phyloP scores from a whole-genome alignment of 352 stramenopile species.

The Hyaloperonospora brassicae region DNA sequence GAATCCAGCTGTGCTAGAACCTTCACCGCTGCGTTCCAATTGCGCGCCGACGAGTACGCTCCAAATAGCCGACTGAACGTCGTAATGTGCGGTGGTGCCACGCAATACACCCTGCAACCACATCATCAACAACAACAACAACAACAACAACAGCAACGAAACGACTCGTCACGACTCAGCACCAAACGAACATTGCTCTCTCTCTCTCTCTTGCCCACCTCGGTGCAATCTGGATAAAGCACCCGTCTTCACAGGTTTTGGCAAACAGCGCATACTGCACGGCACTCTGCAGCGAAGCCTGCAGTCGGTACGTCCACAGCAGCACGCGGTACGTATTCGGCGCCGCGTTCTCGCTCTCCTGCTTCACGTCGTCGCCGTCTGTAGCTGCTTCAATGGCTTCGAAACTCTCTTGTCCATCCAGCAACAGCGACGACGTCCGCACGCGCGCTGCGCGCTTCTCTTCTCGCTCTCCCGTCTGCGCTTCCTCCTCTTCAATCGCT shows the following conservation, averaged over 20 bases:
- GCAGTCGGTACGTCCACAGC: slow-evolving; percentile 73
- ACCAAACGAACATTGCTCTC: background rate
- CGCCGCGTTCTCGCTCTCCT: slow-evolving; percentile 67
- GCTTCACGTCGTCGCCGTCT: slow-evolving; percentile 47
- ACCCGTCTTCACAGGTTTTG: slow-evolving; percentile 75
- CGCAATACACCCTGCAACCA: slow-evolving; percentile 56
- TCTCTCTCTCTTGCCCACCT: slow-evolving; percentile 25
- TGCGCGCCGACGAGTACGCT: slow-evolving; percentile 41
- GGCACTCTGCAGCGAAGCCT: slow-evolving; percentile 63
- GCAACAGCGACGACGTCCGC: slow-evolving; percentile 9
- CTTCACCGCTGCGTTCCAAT: slow-evolving; percentile 70
- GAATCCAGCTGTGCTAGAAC: slow-evolving; percentile 59
- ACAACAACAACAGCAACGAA: slow-evolving; percentile 6
- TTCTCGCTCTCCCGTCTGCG: slow-evolving; percentile 8
- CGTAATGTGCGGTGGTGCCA: slow-evolving; percentile 70
- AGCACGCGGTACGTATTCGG: slow-evolving; percentile 64
- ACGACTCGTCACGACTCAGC: background rate
- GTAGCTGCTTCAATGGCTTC: slow-evolving; percentile 58
- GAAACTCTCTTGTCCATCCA: slow-evolving; percentile 48
- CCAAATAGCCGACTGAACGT: slow-evolving; percentile 70
- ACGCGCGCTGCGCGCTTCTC: slow-evolving; percentile 27
- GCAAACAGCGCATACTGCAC: slow-evolving; percentile 70
- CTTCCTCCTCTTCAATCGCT: slow-evolving; percentile 23
- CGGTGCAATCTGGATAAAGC: slow-evolving; percentile 72
- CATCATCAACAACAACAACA: no score